phyloP scores from a whole-genome alignment of 139 green algal species.

The Closterium sp. region DNA sequence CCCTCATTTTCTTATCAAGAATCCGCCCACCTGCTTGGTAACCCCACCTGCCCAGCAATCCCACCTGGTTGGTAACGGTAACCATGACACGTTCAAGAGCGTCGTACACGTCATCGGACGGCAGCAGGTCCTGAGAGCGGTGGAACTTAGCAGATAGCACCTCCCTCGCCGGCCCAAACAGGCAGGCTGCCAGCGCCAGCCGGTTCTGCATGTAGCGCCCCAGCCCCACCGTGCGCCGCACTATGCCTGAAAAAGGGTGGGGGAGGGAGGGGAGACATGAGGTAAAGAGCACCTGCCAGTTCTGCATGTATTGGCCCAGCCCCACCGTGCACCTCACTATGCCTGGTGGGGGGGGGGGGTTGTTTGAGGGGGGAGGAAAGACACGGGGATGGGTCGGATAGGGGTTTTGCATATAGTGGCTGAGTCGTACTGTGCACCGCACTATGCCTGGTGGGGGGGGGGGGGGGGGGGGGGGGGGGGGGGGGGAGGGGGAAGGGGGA shows the following conservation, averaged over 20 bases:
- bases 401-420: conserved; percentile 72
- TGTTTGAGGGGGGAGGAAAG: too few species aligned
- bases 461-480: too few species aligned
- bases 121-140: conserved; percentile 59
- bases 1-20: neutral
- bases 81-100: conserved; percentile 61
- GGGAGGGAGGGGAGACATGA: too few species aligned
- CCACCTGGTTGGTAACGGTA: conserved; percentile 62
- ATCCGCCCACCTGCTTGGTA: neutral
- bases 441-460: conserved; percentile 54
- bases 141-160: conserved; percentile 54
- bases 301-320: conserved; percentile 74
- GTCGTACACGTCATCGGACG: conserved; percentile 58
- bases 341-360: neutral
- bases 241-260: conserved; percentile 42
- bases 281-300: conserved; percentile 79
- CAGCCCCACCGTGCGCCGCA: conserved; percentile 78
- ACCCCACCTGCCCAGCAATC: neutral
- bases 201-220: conserved; percentile 78
- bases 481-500: too few species aligned
- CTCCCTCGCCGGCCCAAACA: conserved; percentile 62
- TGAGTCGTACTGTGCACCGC: conserved; percentile 73
- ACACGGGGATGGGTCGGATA: too few species aligned
- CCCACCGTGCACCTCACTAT: conserved; percentile 78
- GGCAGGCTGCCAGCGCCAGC: conserved; percentile 71